phyloP scores from a whole-genome alignment of 768 basidiomycete species.

The Lactarius hatsudake region DNA sequence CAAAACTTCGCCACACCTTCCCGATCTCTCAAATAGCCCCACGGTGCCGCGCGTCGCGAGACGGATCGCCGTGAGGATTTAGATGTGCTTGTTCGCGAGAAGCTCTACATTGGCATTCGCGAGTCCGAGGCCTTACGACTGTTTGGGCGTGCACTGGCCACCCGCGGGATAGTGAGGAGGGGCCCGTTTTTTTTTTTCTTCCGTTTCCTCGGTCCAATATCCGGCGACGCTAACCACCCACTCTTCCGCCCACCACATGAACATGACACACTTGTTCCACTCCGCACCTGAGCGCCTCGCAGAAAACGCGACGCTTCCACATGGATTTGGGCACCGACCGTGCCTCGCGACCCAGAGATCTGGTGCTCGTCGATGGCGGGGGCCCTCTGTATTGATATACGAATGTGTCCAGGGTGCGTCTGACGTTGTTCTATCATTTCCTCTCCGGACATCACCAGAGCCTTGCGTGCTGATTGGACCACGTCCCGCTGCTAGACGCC shows the following conservation, averaged over 20 bases:
- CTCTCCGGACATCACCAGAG: neutral
- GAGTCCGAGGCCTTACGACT: slow-evolving; percentile 69
- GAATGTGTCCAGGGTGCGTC: slow-evolving; percentile 71
- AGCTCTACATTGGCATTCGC: slow-evolving; percentile 66
- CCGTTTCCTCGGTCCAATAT: neutral
- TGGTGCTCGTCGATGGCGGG: slow-evolving; percentile 73
- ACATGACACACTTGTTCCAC: neutral
- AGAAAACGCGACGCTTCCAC: slow-evolving; percentile 87
- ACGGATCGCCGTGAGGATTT: slow-evolving; percentile 1
- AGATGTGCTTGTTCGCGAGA: slow-evolving; percentile 45
- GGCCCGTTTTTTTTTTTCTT: slow-evolving; percentile 4
- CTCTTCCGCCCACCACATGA: neutral
- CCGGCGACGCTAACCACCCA: neutral
- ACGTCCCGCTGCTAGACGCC: slow-evolving; percentile 50
- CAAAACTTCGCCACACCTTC: neutral
- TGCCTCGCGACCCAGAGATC: slow-evolving; percentile 51
- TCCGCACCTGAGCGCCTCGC: slow-evolving; percentile 15
- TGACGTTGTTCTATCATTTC: neutral
- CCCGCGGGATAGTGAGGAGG: slow-evolving; percentile 54
- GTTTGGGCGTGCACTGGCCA: slow-evolving; percentile 51
- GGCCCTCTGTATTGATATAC: slow-evolving; percentile 71
- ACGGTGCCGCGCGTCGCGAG: neutral
- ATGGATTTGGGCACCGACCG: slow-evolving; percentile 75
- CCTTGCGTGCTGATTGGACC: neutral
- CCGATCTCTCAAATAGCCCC: neutral